These are phyloP conservation scores for Camelina sativa DNA, from an alignment of 345 rosid genomes.

Conservation along the genomic window DNA sequence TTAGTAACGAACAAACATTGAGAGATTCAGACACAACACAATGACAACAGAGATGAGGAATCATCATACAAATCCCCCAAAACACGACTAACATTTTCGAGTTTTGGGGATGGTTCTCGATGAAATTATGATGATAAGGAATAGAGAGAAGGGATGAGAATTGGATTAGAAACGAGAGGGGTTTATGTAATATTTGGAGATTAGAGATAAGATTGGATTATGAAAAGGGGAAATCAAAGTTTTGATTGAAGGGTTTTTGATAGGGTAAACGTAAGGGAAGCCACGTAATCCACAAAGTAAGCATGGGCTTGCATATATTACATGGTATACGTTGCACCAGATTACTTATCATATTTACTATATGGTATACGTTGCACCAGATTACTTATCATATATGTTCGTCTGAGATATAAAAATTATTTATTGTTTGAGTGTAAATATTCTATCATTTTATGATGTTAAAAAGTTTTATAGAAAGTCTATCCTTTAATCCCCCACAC, in stretches of 20 bases:
- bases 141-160: too few species aligned
- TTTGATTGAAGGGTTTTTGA: conserved; percentile 14
- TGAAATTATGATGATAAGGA: too few species aligned
- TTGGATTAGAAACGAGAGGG: background rate
- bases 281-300: conserved; percentile 25
- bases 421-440: background rate
- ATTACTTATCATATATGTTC: conserved; percentile 2
- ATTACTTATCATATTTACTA: conserved; percentile 1
- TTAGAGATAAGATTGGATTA: background rate
- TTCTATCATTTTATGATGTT: too few species aligned
- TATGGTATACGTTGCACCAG: conserved; percentile 26
- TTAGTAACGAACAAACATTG: background rate
- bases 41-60: background rate
- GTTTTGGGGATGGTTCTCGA: background rate
- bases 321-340: conserved; percentile 25
- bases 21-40: background rate
- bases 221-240: background rate
- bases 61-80: background rate
- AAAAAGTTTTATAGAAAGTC: background rate
- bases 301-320: conserved; percentile 10
- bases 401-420: background rate
- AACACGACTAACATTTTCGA: background rate
- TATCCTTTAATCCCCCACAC: background rate
- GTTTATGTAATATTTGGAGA: background rate
- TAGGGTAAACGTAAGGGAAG: background rate